Evolutionary conservation across 2,329 filamentous ascomycete genomes (phyloP).

Genomic region (Aspergillus tamarii): DNA sequence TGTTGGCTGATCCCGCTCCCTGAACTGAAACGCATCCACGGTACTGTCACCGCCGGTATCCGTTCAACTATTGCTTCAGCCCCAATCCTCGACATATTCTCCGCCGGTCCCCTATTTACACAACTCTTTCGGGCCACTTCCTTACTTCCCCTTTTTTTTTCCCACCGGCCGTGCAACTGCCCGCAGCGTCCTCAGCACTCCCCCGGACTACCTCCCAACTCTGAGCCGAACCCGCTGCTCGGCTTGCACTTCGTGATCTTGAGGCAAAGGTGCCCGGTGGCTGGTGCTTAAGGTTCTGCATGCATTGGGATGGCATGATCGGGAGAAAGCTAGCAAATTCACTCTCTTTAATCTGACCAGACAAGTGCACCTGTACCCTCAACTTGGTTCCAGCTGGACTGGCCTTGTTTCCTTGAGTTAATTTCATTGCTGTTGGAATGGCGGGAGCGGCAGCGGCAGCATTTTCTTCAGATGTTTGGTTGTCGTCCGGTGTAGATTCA

Average conservation of each 20-base stretch:
- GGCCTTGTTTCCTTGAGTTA: slow-evolving; percentile 28
- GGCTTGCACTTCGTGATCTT: slow-evolving; percentile 10
- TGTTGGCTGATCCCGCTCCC: slow-evolving; percentile 11
- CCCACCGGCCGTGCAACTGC: slow-evolving; percentile 9
- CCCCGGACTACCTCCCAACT: slow-evolving; percentile 17
- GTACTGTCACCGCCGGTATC: slow-evolving; percentile 22
- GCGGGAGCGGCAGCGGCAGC: slow-evolving; percentile 45
- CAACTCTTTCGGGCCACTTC: slow-evolving; percentile 34
- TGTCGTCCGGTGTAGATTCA: slow-evolving; percentile 38
- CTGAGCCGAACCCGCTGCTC: slow-evolving; percentile 11
- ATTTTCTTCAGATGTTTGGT: slow-evolving; percentile 44
- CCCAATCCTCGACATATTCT: slow-evolving; percentile 15
- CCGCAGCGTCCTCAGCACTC: slow-evolving; percentile 12
- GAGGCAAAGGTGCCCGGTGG: slow-evolving; percentile 10
- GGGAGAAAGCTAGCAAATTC: slow-evolving; percentile 19
- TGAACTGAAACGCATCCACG: slow-evolving; percentile 22
- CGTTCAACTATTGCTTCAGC: slow-evolving; percentile 23
- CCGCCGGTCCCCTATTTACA: slow-evolving; percentile 37
- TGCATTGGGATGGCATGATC: slow-evolving; percentile 36
- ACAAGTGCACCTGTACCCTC: slow-evolving; percentile 8
- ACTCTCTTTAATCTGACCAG: slow-evolving; percentile 19
- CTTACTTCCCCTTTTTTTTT: slow-evolving; percentile 24
- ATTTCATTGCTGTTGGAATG: slow-evolving; percentile 35
- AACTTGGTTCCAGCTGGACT: slow-evolving; percentile 40
- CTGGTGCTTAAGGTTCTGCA: slow-evolving; percentile 15